Base-by-base conservation (phyloP, 164 flowering plant species). In the Aristolochia contorta region DNA sequence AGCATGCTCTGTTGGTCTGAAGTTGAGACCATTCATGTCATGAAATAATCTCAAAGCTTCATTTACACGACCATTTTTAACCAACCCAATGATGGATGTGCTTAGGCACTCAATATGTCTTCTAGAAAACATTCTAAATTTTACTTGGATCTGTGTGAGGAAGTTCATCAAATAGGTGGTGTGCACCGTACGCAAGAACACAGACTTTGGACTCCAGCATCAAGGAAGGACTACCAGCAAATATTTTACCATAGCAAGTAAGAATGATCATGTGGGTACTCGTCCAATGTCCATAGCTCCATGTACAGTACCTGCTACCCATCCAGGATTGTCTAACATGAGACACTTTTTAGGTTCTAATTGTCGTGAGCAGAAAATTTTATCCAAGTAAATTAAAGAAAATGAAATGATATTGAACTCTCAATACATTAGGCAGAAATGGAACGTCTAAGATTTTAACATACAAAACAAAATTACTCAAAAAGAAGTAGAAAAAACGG, bases 41-140 rank as follows among this genome's bases (percentile, higher is more conserved):
- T 56, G n/a, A 61, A 77, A 72, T 10, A 58, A 59, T 58, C 59
- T 61, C 69, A 73, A 59, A 1, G 64, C 66, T 23, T 72, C 80
- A 19, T 46, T 54, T 20, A 52, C 59, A 54, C 43, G 45, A 13
- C 61, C 75, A 61, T 24, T 20, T 30, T 66, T 72, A 45, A 67
- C 59, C 18, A 69, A 52, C 22, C 54, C 54, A 15, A 18, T 47
- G 7, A 68, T 21, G 0, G 37, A 13, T 53, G 60, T 9, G 25
- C 54, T 47, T 6, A 8, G 20, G 23, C 27, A 58, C 24, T 25
- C 20, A 60, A 49, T 52, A 47, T 54, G 12, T 52, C 16, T 37
- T 4, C 56, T 41, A 25, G 60, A 12, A 24, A 55, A 51, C 19
- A 24, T 0, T 10, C 23, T n/a, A 37, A n/a, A 57, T 27, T 32